Evolutionary conservation across 139 green algal genomes (phyloP).

Genomic region (Astrephomene gubernaculifera): DNA sequence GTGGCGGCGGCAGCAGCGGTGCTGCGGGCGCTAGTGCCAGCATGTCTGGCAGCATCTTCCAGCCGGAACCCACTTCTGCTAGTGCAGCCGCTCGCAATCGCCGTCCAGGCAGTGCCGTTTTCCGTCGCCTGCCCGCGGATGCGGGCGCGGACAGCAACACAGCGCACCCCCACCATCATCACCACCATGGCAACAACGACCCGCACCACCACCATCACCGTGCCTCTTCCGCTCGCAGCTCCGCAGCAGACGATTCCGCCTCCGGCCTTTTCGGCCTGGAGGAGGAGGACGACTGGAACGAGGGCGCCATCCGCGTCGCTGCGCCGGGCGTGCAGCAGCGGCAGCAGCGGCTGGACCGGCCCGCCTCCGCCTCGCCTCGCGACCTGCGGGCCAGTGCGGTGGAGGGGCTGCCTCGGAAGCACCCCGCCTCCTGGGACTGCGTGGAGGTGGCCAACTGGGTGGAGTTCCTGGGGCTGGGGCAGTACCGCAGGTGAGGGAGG

Average conservation of each 20-base stretch:
- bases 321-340: constrained; percentile 5
- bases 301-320: constrained; percentile 16
- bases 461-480: constrained; percentile 73
- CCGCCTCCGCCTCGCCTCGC: constrained; percentile 44
- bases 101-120: constrained; percentile 21
- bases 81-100: too few species aligned
- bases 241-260: not conserved
- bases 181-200: not conserved
- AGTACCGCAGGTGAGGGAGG: constrained; percentile 67
- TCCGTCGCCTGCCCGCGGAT: constrained; percentile 17
- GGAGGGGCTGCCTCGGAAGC: constrained; percentile 30
- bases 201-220: not conserved
- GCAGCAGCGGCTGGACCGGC: not conserved
- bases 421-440: constrained; percentile 53
- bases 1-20: not conserved
- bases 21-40: not conserved
- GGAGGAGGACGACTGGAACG: not conserved
- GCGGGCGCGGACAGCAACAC: too few species aligned
- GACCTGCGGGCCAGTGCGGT: constrained; percentile 33
- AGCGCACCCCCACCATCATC: not conserved
- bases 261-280: too few species aligned
- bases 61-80: not conserved
- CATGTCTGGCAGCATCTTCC: constrained; percentile 43
- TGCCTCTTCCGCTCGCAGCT: not conserved
- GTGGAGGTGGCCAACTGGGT: constrained; percentile 76